These are phyloP conservation scores for Neonectria punicea DNA, from an alignment of 2,329 filamentous ascomycete species.

Conservation along the genomic window DNA sequence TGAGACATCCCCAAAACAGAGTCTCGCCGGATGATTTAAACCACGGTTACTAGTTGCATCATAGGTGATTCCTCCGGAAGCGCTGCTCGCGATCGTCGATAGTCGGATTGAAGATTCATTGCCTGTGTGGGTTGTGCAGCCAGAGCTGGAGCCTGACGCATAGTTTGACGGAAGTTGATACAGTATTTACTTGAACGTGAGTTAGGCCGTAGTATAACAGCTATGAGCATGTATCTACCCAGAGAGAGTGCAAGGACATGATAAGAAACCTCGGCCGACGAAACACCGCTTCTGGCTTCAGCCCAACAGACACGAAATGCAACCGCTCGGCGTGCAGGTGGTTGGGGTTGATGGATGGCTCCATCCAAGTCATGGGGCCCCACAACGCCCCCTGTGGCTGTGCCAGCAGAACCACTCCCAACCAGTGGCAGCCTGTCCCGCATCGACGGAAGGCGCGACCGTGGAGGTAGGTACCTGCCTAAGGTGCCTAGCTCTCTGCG, in stretches of 20 bases:
- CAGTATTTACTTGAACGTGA: background rate
- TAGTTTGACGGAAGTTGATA: too few relatives aligned
- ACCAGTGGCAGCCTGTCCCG: constrained; percentile 8
- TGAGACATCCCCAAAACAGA: background rate
- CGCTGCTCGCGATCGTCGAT: too few relatives aligned
- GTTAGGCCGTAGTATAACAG: background rate
- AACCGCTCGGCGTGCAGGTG: background rate
- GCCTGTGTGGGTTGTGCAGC: too few relatives aligned
- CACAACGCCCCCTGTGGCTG: constrained; percentile 10
- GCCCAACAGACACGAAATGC: background rate
- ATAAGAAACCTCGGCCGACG: background rate
- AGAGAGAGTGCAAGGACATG: background rate
- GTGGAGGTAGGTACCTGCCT: constrained; percentile 25
- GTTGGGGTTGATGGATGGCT: constrained; percentile 9
- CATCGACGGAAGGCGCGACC: constrained; percentile 5
- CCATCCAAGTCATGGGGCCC: constrained; percentile 23
- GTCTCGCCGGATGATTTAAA: too few relatives aligned
- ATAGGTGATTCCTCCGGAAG: too few relatives aligned
- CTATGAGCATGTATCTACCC: background rate
- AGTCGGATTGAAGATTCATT: too few relatives aligned
- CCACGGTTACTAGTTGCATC: too few relatives aligned
- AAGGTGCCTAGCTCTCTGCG: constrained; percentile 27
- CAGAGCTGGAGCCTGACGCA: too few relatives aligned
- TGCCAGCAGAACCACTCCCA: constrained; percentile 14
- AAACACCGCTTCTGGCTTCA: background rate